Base-by-base conservation (phyloP, 75 land plant species). In the Sequoiadendron giganteum region DNA sequence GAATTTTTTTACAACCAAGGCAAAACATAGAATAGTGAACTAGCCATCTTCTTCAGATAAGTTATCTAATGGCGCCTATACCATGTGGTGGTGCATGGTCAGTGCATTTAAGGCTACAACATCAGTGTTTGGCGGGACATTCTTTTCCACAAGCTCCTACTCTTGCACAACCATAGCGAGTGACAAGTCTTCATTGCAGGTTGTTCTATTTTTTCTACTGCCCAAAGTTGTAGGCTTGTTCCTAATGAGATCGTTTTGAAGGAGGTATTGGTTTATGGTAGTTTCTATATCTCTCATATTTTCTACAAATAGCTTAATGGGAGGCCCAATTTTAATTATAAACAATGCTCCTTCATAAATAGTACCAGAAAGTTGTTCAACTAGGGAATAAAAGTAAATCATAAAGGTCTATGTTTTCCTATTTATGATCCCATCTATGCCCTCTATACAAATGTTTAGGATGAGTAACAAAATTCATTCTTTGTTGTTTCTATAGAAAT, bases 11-110 rank as follows among this genome's bases (percentile, higher is more conserved):
- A 15, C 79, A 76, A 40, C 36, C 34, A 76, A 38, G 40, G 36
- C 18, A 76, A 76, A 3, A 34, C 18, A 36, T 38, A 76, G 18
- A 76, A 76, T 76, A 34, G 79, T 76, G 79, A 76, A 76, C 39
- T 1, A 18, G 3, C 6, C 79, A 76, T 76, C 39, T 38, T 38
- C 40, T 76, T 79, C 1, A 68, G 48, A 79, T 28, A 79, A 42
- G 47, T 28, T 70, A 25, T 56, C 65, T 3, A 47, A 95, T 95
- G 96, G 94, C 94, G 45, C 87, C 87, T 48, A 87, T 92, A 85
- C 94, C 92, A 77, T 92, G 87, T 90, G 93, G 94, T 77, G 91
- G 88, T 72, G 90, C 94, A 87, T 93, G 89, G 77, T 92, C 88
- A 42, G 92, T 92, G 48, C 92, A 91, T 30, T 91, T 88, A 89